phyloP scores from a whole-genome alignment of 768 basidiomycete species.

The Macrolepiota dolichaula region DNA sequence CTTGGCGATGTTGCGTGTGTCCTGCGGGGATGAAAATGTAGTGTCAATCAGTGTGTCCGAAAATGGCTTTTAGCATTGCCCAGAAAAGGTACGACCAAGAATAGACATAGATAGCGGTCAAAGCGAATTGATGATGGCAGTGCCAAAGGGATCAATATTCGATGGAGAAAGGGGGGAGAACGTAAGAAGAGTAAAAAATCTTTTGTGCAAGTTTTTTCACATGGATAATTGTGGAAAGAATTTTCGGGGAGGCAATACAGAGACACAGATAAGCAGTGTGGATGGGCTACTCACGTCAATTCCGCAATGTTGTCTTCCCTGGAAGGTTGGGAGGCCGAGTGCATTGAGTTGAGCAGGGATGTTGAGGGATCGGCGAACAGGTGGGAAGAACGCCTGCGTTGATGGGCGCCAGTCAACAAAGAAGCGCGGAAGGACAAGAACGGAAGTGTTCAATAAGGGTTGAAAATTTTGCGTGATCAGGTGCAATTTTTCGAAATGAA shows the following conservation, averaged over 20 bases:
- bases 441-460: background rate
- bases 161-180: slow-evolving; percentile 1
- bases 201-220: background rate
- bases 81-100: background rate
- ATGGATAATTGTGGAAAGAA: slow-evolving; percentile 16
- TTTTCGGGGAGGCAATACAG: slow-evolving; percentile 15
- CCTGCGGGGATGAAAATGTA: slow-evolving; percentile 45
- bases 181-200: background rate
- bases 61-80: background rate
- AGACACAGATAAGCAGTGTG: slow-evolving; percentile 12
- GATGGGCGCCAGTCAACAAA: background rate
- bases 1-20: slow-evolving; percentile 85
- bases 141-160: background rate
- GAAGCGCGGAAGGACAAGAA: slow-evolving; percentile 2
- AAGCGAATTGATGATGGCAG: background rate
- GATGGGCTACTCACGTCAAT: slow-evolving; percentile 68
- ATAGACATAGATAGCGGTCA: slow-evolving; percentile 1
- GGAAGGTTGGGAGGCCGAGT: slow-evolving; percentile 72
- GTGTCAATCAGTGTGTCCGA: background rate
- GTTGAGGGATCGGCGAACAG: slow-evolving; percentile 45
- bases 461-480: slow-evolving; percentile 9
- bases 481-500: slow-evolving; percentile 1
- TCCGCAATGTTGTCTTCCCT: slow-evolving; percentile 84
- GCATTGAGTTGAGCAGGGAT: slow-evolving; percentile 71
- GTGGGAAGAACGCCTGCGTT: slow-evolving; percentile 22